phyloP scores from a whole-genome alignment of 2,329 filamentous ascomycete genomes.

The Colletotrichum chlorophyti region DNA sequence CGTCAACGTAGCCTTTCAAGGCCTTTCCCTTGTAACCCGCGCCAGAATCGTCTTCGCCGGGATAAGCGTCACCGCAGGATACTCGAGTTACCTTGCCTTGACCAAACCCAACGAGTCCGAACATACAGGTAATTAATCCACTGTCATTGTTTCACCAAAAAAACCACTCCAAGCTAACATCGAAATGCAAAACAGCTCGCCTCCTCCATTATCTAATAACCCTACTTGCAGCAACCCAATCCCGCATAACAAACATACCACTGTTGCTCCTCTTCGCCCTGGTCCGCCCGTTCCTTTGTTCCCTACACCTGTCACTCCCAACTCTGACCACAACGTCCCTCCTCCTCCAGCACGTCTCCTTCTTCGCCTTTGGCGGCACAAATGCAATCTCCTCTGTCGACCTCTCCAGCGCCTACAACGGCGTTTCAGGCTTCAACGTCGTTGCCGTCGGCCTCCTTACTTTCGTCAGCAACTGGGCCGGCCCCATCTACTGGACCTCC shows the following conservation, averaged over 20 bases:
- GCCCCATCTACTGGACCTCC: slow-evolving; percentile 84
- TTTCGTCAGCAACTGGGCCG: slow-evolving; percentile 91
- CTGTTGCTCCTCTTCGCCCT: slow-evolving; percentile 79
- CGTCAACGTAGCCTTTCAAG: slow-evolving; percentile 48
- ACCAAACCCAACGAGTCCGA: slow-evolving; percentile 7
- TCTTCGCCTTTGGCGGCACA: slow-evolving; percentile 89
- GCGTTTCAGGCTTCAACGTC: slow-evolving; percentile 81
- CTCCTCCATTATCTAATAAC: slow-evolving; percentile 74
- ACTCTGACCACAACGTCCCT: slow-evolving; percentile 75
- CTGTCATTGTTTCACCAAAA: too few relatives aligned
- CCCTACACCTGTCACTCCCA: slow-evolving; percentile 53
- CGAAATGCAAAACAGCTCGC: slow-evolving; percentile 35
- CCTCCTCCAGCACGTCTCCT: slow-evolving; percentile 80
- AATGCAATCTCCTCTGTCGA: slow-evolving; percentile 98
- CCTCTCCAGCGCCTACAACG: slow-evolving; percentile 94
- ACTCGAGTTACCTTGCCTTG: slow-evolving; percentile 48
- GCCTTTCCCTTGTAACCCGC: slow-evolving; percentile 52
- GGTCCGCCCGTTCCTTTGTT: slow-evolving; percentile 57
- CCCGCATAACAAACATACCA: slow-evolving; percentile 83
- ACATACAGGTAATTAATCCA: slow-evolving; percentile 21
- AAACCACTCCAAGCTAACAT: background rate
- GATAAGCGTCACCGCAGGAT: slow-evolving; percentile 45
- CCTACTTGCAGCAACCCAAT: slow-evolving; percentile 86
- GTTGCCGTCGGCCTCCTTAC: slow-evolving; percentile 82
- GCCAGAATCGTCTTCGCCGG: slow-evolving; percentile 59